Conservation (phyloP, 495 filamentous ascomycete genomes). For the Neurospora tetrasperma region DNA sequence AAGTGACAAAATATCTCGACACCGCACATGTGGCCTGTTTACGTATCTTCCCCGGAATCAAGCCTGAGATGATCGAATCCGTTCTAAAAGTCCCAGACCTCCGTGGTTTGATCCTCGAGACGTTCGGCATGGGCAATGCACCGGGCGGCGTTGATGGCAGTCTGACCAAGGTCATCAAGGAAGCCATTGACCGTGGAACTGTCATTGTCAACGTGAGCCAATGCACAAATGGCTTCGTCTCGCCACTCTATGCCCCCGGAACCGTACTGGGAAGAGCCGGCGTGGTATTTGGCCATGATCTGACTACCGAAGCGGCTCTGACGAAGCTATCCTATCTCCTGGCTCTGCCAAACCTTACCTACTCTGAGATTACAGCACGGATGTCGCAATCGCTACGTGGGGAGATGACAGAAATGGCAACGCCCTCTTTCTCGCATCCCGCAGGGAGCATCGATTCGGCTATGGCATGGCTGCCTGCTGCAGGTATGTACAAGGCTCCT, state of each 20-base stretch:
- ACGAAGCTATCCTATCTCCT: conserved; percentile 90
- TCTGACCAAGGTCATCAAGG: conserved; percentile 68
- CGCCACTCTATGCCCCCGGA: conserved; percentile 84
- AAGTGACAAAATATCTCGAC: conserved; percentile 66
- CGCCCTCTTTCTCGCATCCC: conserved; percentile 59
- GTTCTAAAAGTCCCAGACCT: conserved; percentile 71
- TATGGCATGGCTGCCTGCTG: conserved; percentile 22
- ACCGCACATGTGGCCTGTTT: conserved; percentile 87
- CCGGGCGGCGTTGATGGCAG: conserved; percentile 75
- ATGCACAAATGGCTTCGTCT: conserved; percentile 81
- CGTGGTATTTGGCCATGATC: conserved; percentile 84
- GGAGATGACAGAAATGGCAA: conserved; percentile 69
- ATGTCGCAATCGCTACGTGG: conserved; percentile 76
- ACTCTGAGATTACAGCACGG: conserved; percentile 50
- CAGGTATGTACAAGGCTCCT: conserved; percentile 13
- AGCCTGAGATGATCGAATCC: conserved; percentile 86
- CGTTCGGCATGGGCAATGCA: conserved; percentile 91
- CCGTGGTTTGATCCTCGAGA: conserved; percentile 80
- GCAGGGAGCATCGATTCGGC: conserved; percentile 33
- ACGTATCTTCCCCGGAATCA: conserved; percentile 91
- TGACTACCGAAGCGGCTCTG: conserved; percentile 88
- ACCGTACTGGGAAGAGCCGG: conserved; percentile 78
- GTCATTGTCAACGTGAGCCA: conserved; percentile 92
- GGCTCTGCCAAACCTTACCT: conserved; percentile 50
- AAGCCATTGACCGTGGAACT: conserved; percentile 69